Evolutionary conservation across 2,329 filamentous ascomycete species (phyloP), one percentile per base, ranked within the genome.

Genomic region (Biscogniauxia sp.): DNA sequence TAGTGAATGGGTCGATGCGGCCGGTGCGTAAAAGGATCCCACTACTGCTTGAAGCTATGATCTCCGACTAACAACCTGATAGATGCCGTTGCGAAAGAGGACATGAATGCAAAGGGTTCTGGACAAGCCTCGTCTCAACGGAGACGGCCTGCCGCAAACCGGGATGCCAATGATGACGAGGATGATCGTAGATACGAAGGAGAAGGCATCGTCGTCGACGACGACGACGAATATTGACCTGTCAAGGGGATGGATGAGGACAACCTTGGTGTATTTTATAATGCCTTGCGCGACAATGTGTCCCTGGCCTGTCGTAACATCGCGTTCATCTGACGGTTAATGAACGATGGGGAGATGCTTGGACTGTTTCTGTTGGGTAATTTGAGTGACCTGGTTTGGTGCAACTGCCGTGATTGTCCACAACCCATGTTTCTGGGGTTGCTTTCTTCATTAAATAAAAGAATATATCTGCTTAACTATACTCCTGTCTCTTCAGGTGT

Each of bases 1-100:
- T 73, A 91, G 92, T 37, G 95, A 98, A 76, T 99, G 95, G 95
- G 92, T 99, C 65, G 95, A 99, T 78, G 95, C 95, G 65, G 80
- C 85, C 65, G 82, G 85, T 86, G 77, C 65, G 66, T 66, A 51
- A 13, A 64, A 45, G 28, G 5, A 20, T 45, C 15, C 20, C 17
- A 17, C 8, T 26, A 37, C 54, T 20, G 17, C 17, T 17, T 23
- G n/a, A 17, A 45, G 3, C 60, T 53, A 37, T n/a, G 53, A 1
- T 26, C 25, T 23, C 58, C 66, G 54, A 56, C 64, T 68, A 41
- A 68, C 59, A 54, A 54, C 3, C 28, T 20, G n/a, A 20, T 56
- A 83, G 82, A 84, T 64, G 76, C 80, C 11, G 82, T 84, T 7
- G 81, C 82, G 13, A 82, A 83, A 67, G 79, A 80, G 37, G 65